These are phyloP conservation scores for Leccinellum albellum DNA, from an alignment of 768 basidiomycete species.

Conservation along the genomic window DNA sequence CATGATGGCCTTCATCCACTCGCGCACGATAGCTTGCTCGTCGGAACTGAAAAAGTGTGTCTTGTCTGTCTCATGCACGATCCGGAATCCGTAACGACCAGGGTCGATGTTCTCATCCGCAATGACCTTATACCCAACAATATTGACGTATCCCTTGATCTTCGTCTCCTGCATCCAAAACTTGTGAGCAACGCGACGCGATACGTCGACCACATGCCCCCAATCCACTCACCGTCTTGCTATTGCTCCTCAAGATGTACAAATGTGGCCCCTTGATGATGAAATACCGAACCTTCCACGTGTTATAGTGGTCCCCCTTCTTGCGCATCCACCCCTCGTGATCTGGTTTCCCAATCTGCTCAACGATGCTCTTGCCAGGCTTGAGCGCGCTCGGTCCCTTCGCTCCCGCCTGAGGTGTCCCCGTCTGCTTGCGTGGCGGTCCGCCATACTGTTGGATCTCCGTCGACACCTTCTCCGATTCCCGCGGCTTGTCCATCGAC, in stretches of 20 bases:
- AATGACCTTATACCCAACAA: conserved; percentile 87
- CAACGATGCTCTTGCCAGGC: conserved; percentile 70
- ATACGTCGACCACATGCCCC: not conserved
- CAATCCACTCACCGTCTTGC: conserved; percentile 36
- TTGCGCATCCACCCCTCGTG: conserved; percentile 94
- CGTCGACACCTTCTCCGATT: conserved; percentile 19
- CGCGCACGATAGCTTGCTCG: conserved; percentile 79
- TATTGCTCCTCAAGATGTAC: conserved; percentile 81
- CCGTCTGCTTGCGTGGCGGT: conserved; percentile 58
- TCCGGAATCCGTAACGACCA: conserved; percentile 91
- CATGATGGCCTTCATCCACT: conserved; percentile 99
- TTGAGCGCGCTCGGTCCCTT: conserved; percentile 40
- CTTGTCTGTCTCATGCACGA: conserved; percentile 85
- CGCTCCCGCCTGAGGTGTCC: conserved; percentile 22
- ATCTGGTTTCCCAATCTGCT: conserved; percentile 90
- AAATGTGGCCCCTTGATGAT: conserved; percentile 89
- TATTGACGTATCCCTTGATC: conserved; percentile 95
- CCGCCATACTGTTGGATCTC: conserved; percentile 33
- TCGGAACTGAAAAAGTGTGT: conserved; percentile 90
- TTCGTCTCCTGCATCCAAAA: conserved; percentile 66
- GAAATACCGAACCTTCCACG: conserved; percentile 90
- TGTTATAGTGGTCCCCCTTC: conserved; percentile 88
- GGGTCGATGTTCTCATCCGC: conserved; percentile 90
- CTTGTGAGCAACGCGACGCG: not conserved
- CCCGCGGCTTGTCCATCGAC: conserved; percentile 17